Conservation (phyloP, 2,329 filamentous ascomycete species). For the Lachnellula hyalina region DNA sequence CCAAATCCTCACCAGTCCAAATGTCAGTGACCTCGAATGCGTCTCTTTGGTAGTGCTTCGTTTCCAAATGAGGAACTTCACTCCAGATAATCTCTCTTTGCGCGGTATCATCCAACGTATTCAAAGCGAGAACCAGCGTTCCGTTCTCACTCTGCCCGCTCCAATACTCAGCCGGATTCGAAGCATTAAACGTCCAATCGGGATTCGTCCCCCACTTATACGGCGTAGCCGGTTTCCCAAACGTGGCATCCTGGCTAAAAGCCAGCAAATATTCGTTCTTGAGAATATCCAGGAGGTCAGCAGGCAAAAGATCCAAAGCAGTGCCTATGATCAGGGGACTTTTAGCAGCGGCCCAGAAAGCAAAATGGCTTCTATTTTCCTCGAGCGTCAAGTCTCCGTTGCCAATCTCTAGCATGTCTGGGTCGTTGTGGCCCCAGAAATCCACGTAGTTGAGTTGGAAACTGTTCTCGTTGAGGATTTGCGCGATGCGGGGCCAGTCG, state of each 20-base stretch:
- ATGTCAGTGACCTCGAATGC: conserved; percentile 40
- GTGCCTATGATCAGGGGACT: conserved; percentile 24
- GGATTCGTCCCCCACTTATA: conserved; percentile 42
- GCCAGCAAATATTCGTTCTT: conserved; percentile 21
- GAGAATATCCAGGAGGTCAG: conserved; percentile 31
- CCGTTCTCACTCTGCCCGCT: conserved; percentile 38
- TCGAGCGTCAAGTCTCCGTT: conserved; percentile 30
- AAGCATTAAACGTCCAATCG: conserved; percentile 44
- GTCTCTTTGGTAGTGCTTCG: not conserved
- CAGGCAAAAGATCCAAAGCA: conserved; percentile 12
- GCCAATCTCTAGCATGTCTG: conserved; percentile 31
- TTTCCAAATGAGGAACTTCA: conserved; percentile 39
- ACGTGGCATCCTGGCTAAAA: conserved; percentile 28
- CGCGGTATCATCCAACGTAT: conserved; percentile 33
- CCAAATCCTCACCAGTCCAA: conserved; percentile 40
- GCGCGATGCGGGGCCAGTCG: conserved; percentile 28
- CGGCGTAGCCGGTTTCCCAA: conserved; percentile 38
- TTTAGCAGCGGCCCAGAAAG: conserved; percentile 25
- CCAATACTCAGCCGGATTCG: conserved; percentile 46
- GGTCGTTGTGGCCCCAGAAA: conserved; percentile 34
- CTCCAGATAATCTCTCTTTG: conserved; percentile 36
- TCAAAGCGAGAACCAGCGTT: conserved; percentile 44
- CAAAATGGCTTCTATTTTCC: conserved; percentile 26
- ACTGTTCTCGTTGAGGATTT: conserved; percentile 35
- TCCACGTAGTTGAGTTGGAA: conserved; percentile 33